A percentile compares a stretch with the other conserved stretches of the same genome.
phyloP scores from a whole-genome alignment of 1,139 yeast genomes.

The Suhomyces atakaporum region DNA sequence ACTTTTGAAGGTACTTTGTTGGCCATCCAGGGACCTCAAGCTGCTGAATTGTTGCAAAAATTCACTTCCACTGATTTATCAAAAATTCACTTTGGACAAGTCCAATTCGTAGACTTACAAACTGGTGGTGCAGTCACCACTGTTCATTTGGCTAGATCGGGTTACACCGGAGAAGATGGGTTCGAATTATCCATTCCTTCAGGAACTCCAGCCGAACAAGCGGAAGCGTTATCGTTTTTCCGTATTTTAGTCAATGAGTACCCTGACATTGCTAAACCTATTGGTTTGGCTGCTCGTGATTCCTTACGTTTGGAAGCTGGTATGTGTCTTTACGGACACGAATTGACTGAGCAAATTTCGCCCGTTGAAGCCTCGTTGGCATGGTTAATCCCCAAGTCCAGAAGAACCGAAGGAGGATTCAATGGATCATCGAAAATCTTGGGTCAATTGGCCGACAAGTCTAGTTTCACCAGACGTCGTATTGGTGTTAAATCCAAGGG shows the following conservation, averaged over 20 bases:
- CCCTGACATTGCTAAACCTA: slow-evolving; percentile 69
- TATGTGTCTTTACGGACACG: slow-evolving; percentile 96
- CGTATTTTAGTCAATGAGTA: slow-evolving; percentile 56
- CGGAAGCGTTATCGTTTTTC: slow-evolving; percentile 60
- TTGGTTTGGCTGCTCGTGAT: slow-evolving; percentile 96
- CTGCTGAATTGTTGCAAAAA: slow-evolving; percentile 65
- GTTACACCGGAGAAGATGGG: slow-evolving; percentile 98
- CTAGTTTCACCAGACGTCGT: slow-evolving; percentile 60
- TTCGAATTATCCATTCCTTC: slow-evolving; percentile 85
- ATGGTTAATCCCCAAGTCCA: slow-evolving; percentile 85
- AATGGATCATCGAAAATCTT: slow-evolving; percentile 77
- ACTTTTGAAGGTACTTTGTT: slow-evolving; percentile 75
- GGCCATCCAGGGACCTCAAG: slow-evolving; percentile 91
- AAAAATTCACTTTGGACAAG: slow-evolving; percentile 72
- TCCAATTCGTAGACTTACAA: slow-evolving; percentile 54
- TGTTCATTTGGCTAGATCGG: slow-evolving; percentile 85
- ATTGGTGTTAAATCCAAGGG: slow-evolving; percentile 76
- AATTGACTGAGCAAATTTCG: slow-evolving; percentile 73
- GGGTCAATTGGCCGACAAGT: slow-evolving; percentile 67
- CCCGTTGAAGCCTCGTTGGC: slow-evolving; percentile 88
- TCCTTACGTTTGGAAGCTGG: slow-evolving; percentile 96
- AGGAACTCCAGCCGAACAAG: slow-evolving; percentile 40
- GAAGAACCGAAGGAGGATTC: slow-evolving; percentile 65
- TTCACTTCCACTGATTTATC: slow-evolving; percentile 61
- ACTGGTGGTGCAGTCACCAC: slow-evolving; percentile 20